Evolutionary conservation across 192 early-diverging fungal species (phyloP), one percentile per base, ranked within the genome.

Genomic region (Thamnidium elegans): DNA sequence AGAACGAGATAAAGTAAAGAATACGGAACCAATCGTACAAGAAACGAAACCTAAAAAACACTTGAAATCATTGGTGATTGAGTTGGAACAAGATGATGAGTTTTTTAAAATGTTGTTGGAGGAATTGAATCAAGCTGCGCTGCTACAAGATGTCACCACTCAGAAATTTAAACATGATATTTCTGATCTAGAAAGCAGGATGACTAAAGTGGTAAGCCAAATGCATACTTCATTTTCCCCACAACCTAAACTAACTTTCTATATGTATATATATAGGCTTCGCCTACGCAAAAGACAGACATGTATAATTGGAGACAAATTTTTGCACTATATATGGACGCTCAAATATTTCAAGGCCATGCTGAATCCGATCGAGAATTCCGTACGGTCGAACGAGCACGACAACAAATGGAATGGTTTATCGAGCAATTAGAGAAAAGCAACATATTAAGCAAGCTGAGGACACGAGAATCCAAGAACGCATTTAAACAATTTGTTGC

Each of bases 231-330:
- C 3, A 23, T 26, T 20, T 36, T 4, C 9, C 36, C 5, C 36
- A 4, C 5, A 26, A 26, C 26, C 26, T 26, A 26, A 26, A 26
- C 26, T 26, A 26, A 26, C 26, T 26, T n/a, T n/a, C 26, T 26
- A 26, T 26, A 26, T 26, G 26, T 3, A 26, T n/a, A n/a, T n/a
- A 6, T 83, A 26, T 58, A 70, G 68, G 62, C 62, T 17, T 48
- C 51, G 26, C 62, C 68, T 15, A 42, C 39, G 20, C 30, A 84
- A 55, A 86, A 87, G 58, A 81, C 83, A 21, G 89, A 94, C 64
- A 84, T 91, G 70, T 88, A 91, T 65, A 70, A 79, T 7, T 94
- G 87, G 87, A 75, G 87, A 32, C 76, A 89, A 63, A 80, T 93
- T 17, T 85, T 93, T 48, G 67, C 78, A 13, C 50, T 85, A 7